phyloP scores from a whole-genome alignment of 306 rosid species.

The Senna tora region DNA sequence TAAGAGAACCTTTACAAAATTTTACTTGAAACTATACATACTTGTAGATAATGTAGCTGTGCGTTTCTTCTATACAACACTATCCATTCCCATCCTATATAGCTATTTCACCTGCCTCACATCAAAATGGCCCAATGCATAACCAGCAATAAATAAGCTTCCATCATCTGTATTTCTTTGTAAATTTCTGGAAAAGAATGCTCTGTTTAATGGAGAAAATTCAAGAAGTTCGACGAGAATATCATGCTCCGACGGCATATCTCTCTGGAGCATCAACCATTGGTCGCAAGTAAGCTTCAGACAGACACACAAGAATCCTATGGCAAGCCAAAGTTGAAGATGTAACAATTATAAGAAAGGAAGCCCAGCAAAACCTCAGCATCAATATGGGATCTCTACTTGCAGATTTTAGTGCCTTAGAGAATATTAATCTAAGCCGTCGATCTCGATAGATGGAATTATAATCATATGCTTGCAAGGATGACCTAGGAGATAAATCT shows the following conservation, averaged over 20 bases:
- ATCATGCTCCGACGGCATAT: slow-evolving; percentile 70
- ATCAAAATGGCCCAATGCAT: slow-evolving; percentile 33
- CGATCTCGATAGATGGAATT: slow-evolving; percentile 64
- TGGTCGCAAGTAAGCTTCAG: slow-evolving; percentile 66
- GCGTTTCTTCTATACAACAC: too few species aligned
- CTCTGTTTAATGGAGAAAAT: slow-evolving; percentile 26
- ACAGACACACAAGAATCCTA: slow-evolving; percentile 54
- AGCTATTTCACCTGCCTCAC: slow-evolving; percentile 34
- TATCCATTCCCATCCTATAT: slow-evolving; percentile 29
- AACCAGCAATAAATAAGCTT: slow-evolving; percentile 17
- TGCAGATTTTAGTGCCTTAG: slow-evolving; percentile 60
- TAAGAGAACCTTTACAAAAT: too few species aligned
- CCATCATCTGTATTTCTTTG: slow-evolving; percentile 2
- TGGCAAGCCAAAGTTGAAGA: slow-evolving; percentile 82
- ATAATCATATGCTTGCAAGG: slow-evolving; percentile 50
- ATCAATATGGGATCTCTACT: slow-evolving; percentile 59
- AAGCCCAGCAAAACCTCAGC: slow-evolving; percentile 74
- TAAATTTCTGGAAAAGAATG: slow-evolving; percentile 33
- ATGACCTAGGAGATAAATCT: slow-evolving; percentile 53
- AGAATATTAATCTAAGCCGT: slow-evolving; percentile 74
- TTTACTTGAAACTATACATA: too few species aligned
- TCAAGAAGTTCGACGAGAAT: not conserved
- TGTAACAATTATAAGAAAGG: slow-evolving; percentile 52
- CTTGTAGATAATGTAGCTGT: too few species aligned
- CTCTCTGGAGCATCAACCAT: slow-evolving; percentile 56